Percentiles rank a stretch among this genome's conserved stretches.
These are phyloP conservation scores for Lichtheimia hyalospora DNA, from an alignment of 371 early-diverging fungal species.

Conservation along the genomic window DNA sequence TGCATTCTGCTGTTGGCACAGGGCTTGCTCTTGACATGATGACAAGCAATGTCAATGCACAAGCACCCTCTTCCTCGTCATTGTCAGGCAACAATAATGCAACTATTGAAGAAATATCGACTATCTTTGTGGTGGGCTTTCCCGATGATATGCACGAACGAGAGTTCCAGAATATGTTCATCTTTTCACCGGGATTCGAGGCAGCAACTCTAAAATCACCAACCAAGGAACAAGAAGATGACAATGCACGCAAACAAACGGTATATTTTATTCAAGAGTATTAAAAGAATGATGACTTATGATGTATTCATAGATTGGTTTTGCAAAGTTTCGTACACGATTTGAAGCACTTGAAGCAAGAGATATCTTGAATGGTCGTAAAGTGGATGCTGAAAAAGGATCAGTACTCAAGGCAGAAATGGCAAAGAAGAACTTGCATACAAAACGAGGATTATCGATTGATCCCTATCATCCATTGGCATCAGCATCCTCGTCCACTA, in stretches of 20 bases:
- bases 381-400: conserved; percentile 81
- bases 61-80: too few relatives aligned
- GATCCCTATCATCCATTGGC: conserved; percentile 13
- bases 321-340: conserved; percentile 90
- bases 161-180: conserved; percentile 96
- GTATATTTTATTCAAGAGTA: conserved; percentile 8
- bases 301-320: conserved; percentile 68
- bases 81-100: too few relatives aligned
- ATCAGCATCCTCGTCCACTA: conserved; percentile 16
- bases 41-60: too few relatives aligned
- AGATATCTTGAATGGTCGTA: conserved; percentile 80
- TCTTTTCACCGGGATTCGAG: conserved; percentile 92
- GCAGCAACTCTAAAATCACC: conserved; percentile 88
- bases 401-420: conserved; percentile 88
- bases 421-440: conserved; percentile 91
- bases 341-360: conserved; percentile 83
- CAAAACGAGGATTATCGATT: conserved; percentile 46
- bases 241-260: conserved; percentile 24
- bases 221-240: conserved; percentile 55
- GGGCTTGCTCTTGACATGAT: too few relatives aligned
- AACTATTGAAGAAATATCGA: conserved; percentile 67
- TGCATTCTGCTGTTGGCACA: too few relatives aligned
- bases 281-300: not conserved
- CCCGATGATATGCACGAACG: conserved; percentile 95
- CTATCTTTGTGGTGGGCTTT: conserved; percentile 95